Evolutionary conservation across 805 yeast genomes (phyloP), one percentile per base, ranked within the genome.

Genomic region (Wickerhamiella spandovensis): DNA sequence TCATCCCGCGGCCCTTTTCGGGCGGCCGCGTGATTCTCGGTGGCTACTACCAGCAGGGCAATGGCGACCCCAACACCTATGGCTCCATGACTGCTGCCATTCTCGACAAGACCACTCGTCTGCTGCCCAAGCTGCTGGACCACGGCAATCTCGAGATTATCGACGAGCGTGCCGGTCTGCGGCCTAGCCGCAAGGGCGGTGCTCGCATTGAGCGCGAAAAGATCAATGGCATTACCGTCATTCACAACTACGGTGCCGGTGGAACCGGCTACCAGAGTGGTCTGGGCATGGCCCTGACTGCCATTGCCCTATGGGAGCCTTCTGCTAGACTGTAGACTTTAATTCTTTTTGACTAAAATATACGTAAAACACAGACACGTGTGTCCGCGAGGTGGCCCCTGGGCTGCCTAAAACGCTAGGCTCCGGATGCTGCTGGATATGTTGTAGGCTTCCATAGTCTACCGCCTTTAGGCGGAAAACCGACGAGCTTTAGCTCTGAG

Each of bases 261-360:
- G 87, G 87, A 28, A 77, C 84, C 22, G 92, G 92, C 0, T 83
- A 77, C 64, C 94, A 85, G 67, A 73, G 82, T 3, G 81, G 85
- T 2, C 76, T 73, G 53, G 89, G 87, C 1, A 71, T 78, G 61
- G 78, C 84, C 72, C 75, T 63, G 25, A 63, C 60, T 23, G 72
- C 71, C 1, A 60, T 68, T 2, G 53, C 53, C n/a, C 51, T 69
- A 32, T 56, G 48, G 23, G 32, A n/a, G n/a, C 45, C 45, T 13
- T 23, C 45, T 24, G 32, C 45, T 22, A 21, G 45, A 6, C 17
- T 43, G 20, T 43, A 23, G 17, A 25, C 30, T 25, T 25, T 25
- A 25, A 25, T 25, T 25, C 9, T 25, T n/a, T n/a, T n/a, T n/a
- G n/a, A n/a, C n/a, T n/a, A n/a, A n/a, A n/a, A n/a, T n/a, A n/a